Evolutionary conservation across 2,329 filamentous ascomycete species (phyloP).

Genomic region (Leptographium lundbergii): DNA sequence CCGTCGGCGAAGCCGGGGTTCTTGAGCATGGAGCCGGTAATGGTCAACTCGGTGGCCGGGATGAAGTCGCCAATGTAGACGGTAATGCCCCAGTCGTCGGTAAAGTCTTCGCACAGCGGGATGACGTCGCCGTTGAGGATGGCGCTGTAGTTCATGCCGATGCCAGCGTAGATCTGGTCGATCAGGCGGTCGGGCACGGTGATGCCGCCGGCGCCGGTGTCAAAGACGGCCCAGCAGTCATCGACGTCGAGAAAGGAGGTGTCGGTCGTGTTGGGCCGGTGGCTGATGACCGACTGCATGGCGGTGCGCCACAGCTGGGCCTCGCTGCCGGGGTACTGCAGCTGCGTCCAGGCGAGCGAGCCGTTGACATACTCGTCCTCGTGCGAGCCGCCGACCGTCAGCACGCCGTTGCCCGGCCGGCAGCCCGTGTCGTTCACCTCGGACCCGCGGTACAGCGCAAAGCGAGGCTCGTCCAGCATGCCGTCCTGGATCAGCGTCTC

Average conservation of each 20-base stretch:
- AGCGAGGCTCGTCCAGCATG: slow-evolving; percentile 18
- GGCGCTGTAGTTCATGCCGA: slow-evolving; percentile 12
- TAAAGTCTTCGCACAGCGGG: slow-evolving; percentile 24
- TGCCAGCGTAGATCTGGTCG: slow-evolving; percentile 16
- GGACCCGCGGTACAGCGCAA: slow-evolving; percentile 10
- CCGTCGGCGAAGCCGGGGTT: slow-evolving; percentile 19
- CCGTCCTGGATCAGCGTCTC: slow-evolving; percentile 19
- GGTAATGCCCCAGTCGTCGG: slow-evolving; percentile 20
- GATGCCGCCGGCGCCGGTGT: slow-evolving; percentile 1
- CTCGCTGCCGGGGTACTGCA: slow-evolving; percentile 2
- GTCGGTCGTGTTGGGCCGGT: slow-evolving; percentile 17
- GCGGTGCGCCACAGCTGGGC: slow-evolving; percentile 20
- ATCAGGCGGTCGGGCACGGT: slow-evolving; percentile 15
- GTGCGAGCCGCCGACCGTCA: slow-evolving; percentile 13
- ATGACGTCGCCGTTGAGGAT: slow-evolving; percentile 17
- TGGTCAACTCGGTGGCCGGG: slow-evolving; percentile 11
- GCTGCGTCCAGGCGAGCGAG: slow-evolving; percentile 10
- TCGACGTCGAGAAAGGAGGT: slow-evolving; percentile 16
- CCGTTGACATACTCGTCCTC: slow-evolving; percentile 19
- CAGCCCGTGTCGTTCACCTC: slow-evolving; percentile 17
- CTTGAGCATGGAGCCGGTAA: slow-evolving; percentile 21
- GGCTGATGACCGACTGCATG: slow-evolving; percentile 11
- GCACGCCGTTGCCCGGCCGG: slow-evolving; percentile 8
- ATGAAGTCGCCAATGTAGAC: slow-evolving; percentile 16
- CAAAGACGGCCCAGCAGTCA: slow-evolving; percentile 10